Evolutionary conservation across 1,284 basidiomycete genomes (phyloP).

Genomic region (Trichosporon ovoides): DNA sequence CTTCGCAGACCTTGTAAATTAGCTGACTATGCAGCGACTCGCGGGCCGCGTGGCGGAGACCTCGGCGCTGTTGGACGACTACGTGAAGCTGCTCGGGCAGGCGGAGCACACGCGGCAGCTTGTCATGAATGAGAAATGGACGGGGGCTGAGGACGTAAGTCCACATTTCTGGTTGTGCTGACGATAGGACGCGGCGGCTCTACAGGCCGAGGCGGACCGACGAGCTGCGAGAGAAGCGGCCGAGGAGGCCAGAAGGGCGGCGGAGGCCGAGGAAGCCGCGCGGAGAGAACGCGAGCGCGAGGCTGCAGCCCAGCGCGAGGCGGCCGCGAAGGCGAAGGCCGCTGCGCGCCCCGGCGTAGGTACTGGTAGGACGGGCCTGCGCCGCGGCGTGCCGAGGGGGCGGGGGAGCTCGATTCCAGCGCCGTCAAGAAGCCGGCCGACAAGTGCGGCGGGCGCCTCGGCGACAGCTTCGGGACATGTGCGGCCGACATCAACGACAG

Average conservation of each 20-base stretch:
- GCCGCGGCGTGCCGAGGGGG: conserved; percentile 11
- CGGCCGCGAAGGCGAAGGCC: not conserved
- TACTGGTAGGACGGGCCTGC: not conserved
- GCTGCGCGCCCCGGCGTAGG: conserved; percentile 5
- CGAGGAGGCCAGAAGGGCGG: conserved; percentile 8
- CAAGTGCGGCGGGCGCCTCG: conserved; percentile 4
- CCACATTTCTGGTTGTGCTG: not conserved
- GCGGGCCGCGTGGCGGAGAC: conserved; percentile 41
- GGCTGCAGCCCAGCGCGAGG: conserved; percentile 5
- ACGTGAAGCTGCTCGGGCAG: conserved; percentile 44
- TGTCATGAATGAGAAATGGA: conserved; percentile 42
- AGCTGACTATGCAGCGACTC: conserved; percentile 32
- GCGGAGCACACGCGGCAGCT: conserved; percentile 43
- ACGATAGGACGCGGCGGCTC: conserved; percentile 33
- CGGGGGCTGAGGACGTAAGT: conserved; percentile 41
- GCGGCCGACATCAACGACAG: conserved; percentile 9
- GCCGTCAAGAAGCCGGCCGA: conserved; percentile 9
- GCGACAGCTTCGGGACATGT: conserved; percentile 7
- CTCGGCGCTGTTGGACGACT: conserved; percentile 40
- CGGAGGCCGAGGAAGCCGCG: conserved; percentile 17
- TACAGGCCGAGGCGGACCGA: conserved; percentile 20
- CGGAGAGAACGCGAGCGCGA: conserved; percentile 12
- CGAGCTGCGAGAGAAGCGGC: not conserved
- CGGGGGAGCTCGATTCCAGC: not conserved
- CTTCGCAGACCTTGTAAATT: not conserved